A percentile compares a stretch with the other conserved stretches of the same genome.
Conservation (phyloP, 257 asterid genomes). For the Vinca minor region DNA sequence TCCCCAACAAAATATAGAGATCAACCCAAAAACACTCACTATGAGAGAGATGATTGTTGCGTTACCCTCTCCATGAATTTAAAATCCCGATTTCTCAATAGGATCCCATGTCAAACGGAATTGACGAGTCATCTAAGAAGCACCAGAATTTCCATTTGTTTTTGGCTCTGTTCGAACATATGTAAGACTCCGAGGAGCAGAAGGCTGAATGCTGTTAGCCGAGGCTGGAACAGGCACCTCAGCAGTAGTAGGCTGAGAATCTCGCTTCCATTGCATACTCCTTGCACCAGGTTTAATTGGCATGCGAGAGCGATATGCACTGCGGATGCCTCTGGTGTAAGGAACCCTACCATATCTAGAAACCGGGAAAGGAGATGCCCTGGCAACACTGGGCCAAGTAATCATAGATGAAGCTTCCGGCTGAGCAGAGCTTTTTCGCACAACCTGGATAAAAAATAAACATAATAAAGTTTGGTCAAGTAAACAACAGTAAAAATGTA, state of each 20-base stretch:
- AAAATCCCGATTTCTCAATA: neutral
- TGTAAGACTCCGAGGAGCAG: slow-evolving; percentile 68
- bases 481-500: neutral
- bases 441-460: slow-evolving; percentile 39
- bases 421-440: slow-evolving; percentile 53
- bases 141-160: slow-evolving; percentile 39
- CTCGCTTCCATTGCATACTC: slow-evolving; percentile 95
- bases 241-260: slow-evolving; percentile 30
- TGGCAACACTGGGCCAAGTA: slow-evolving; percentile 56
- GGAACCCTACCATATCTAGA: slow-evolving; percentile 52
- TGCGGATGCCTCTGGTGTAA: slow-evolving; percentile 47
- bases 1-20: slow-evolving; percentile 1
- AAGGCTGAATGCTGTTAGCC: slow-evolving; percentile 21
- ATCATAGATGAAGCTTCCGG: slow-evolving; percentile 48
- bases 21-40: slow-evolving; percentile 3
- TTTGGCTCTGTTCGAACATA: slow-evolving; percentile 66
- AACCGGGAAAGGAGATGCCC: slow-evolving; percentile 50
- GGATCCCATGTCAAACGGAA: slow-evolving; percentile 4
- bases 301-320: slow-evolving; percentile 45
- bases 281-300: slow-evolving; percentile 57
- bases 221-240: slow-evolving; percentile 31
- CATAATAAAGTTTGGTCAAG: neutral
- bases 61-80: no score
- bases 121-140: slow-evolving; percentile 16
- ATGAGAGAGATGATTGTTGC: slow-evolving; percentile 9